These are phyloP conservation scores for Blastobotrys indianensis DNA, from an alignment of 1,139 yeast genomes.

Conservation along the genomic window DNA sequence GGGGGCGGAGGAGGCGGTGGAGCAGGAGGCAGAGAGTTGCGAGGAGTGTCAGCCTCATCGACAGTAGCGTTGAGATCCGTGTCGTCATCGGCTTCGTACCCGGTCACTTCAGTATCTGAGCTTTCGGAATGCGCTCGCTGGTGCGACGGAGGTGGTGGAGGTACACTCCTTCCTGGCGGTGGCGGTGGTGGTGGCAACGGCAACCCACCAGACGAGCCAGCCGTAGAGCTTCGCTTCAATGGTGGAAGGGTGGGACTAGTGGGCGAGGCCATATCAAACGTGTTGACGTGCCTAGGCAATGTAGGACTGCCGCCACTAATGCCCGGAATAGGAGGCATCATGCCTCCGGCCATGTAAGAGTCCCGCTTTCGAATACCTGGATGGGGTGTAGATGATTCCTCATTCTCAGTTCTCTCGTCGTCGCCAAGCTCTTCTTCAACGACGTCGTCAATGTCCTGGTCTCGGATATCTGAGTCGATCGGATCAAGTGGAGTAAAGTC, in stretches of 20 bases:
- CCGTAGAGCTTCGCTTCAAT: slow-evolving; percentile 6
- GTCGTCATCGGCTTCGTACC: slow-evolving; percentile 51
- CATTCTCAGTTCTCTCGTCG: slow-evolving; percentile 33
- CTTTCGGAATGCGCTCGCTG: slow-evolving; percentile 5
- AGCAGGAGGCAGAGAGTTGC: slow-evolving; percentile 6
- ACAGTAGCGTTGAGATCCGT: slow-evolving; percentile 31
- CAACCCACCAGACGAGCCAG: slow-evolving; percentile 6
- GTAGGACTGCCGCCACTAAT: slow-evolving; percentile 1
- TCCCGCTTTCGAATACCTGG: slow-evolving; percentile 14
- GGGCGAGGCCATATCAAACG: slow-evolving; percentile 13
- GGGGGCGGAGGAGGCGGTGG: slow-evolving; percentile 23
- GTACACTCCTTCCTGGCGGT: slow-evolving; percentile 10
- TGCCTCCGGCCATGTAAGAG: slow-evolving; percentile 27
- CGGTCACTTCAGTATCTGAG: slow-evolving; percentile 36
- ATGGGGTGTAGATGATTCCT: slow-evolving; percentile 19
- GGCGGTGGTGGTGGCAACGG: slow-evolving; percentile 14
- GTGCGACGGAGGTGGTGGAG: slow-evolving; percentile 13
- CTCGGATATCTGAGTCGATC: slow-evolving; percentile 1
- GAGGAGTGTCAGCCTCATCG: slow-evolving; percentile 14
- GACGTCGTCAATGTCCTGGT: slow-evolving; percentile 13
- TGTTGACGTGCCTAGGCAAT: slow-evolving; percentile 12
- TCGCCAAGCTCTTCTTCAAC: slow-evolving; percentile 30
- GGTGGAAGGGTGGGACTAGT: not conserved
- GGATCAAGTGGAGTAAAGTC: slow-evolving; percentile 4
- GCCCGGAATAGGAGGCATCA: slow-evolving; percentile 26